Conservation (phyloP, 2,329 filamentous ascomycete genomes). For the Ophiostoma himal-ulmi region DNA sequence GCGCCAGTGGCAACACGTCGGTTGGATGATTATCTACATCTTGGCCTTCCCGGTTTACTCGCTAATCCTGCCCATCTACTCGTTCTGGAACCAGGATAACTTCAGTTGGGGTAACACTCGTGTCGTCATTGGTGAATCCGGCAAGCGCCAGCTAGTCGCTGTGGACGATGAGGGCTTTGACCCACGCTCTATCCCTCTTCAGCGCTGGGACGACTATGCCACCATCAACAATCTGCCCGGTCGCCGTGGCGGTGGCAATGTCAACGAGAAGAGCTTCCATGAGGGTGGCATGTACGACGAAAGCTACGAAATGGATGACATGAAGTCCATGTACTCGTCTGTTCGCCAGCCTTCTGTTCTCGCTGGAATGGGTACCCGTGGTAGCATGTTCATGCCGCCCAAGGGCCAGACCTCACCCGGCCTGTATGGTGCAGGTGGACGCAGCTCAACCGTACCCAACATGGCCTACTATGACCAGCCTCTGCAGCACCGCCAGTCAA, state of each 20-base stretch:
- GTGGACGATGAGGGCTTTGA: conserved; percentile 82
- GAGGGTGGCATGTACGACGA: conserved; percentile 57
- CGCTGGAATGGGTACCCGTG: conserved; percentile 68
- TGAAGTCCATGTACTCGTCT: conserved; percentile 92
- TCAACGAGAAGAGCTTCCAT: conserved; percentile 42
- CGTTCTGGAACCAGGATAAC: conserved; percentile 99
- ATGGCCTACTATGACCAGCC: conserved; percentile 46
- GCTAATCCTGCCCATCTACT: conserved; percentile 86
- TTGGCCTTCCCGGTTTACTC: conserved; percentile 93
- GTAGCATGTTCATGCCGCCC: conserved; percentile 75
- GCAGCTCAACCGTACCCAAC: conserved; percentile 40
- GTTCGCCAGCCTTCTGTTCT: conserved; percentile 83
- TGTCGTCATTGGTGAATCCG: conserved; percentile 92
- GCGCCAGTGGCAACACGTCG: conserved; percentile 95
- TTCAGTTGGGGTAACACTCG: conserved; percentile 99
- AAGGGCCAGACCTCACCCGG: conserved; percentile 65
- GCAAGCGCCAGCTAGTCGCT: conserved; percentile 82
- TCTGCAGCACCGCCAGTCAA: conserved; percentile 60
- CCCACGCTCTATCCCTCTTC: conserved; percentile 84
- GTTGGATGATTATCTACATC: conserved; percentile 99
- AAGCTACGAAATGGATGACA: conserved; percentile 93
- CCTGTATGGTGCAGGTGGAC: conserved; percentile 42
- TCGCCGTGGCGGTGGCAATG: conserved; percentile 66
- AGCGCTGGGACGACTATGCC: conserved; percentile 97
- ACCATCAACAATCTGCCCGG: conserved; percentile 80